Base-by-base conservation (phyloP, 139 green algal species). In the Gonium pectorale region DNA sequence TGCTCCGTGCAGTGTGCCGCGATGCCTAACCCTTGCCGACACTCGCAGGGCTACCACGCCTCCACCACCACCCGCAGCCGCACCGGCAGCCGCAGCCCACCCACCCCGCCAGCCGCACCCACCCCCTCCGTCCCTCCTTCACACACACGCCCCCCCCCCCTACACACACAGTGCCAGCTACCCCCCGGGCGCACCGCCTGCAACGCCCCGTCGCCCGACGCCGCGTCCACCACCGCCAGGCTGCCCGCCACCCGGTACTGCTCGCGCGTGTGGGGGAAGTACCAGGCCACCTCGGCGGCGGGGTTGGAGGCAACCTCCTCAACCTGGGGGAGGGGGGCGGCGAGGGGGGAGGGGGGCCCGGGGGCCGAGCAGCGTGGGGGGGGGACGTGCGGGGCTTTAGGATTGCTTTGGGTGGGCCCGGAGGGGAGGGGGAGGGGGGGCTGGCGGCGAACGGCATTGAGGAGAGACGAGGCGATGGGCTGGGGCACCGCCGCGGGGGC, bases 231-330 rank as follows among this genome's bases (percentile, higher is more conserved):
- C 0, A 97, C 72, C 0, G 43, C 84, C 5, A 97, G 77, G 26
- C 81, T 67, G 49, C 94, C 94, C 27, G 70, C 69, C 7, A 97
- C 43, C 1, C 95, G 82, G 60, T 93, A 96, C 86, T 97, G 94
- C 73, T 96, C 93, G 1, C 93, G 74, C 4, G 88, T 90, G 0
- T 51, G 11, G 2, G 93, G 86, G 38, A 98, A 94, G 82, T 98
- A 98, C 95, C 95, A 98, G 49, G 87, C 89, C 8, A 94, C 83
- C 86, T 97, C 94, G 0, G 86, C 91, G 40, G 74, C 90, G 1
- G 92, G 86, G 41, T 90, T 92, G 33, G 64, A 17, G 11, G 86
- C 73, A 0, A 96, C 38, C 33, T 98, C 88, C 8, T 52, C n/a
- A 5, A 83, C 43, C 77, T 83, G 66, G 11, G 74, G 41, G 4